These are phyloP conservation scores for Polyrhizophydium stewartii DNA, from an alignment of 371 early-diverging fungal species.

Conservation along the genomic window DNA sequence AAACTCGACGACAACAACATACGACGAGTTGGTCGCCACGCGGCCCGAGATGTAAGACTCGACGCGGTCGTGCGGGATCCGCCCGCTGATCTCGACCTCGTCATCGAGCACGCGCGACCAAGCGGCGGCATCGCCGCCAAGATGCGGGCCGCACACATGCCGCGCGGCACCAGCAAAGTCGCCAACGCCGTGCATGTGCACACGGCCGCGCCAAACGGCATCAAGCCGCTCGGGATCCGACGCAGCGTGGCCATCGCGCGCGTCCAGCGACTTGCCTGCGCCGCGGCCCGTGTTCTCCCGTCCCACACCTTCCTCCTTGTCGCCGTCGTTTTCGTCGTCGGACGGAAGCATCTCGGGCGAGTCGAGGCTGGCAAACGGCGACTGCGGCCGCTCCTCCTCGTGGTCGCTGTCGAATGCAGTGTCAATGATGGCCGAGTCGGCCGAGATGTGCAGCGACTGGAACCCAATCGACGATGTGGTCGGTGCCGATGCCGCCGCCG, in stretches of 20 bases:
- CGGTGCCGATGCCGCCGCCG: too few species aligned
- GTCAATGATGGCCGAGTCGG: too few species aligned
- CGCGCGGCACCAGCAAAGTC: slow-evolving; percentile 52
- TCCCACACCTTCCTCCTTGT: too few species aligned
- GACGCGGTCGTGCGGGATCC: slow-evolving; percentile 53
- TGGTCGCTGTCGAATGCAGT: slow-evolving; percentile 6
- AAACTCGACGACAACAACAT: slow-evolving; percentile 59
- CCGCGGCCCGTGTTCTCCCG: too few species aligned
- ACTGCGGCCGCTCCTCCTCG: slow-evolving; percentile 13
- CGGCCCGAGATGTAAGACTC: slow-evolving; percentile 56
- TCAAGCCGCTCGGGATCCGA: slow-evolving; percentile 5
- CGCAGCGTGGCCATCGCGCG: background rate
- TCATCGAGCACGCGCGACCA: slow-evolving; percentile 62
- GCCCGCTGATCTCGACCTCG: slow-evolving; percentile 60
- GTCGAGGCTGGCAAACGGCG: slow-evolving; percentile 9
- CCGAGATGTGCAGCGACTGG: too few species aligned
- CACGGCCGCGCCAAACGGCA: slow-evolving; percentile 59
- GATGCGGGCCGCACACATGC: slow-evolving; percentile 57
- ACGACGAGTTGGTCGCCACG: slow-evolving; percentile 47
- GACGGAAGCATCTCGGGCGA: background rate
- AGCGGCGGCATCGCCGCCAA: slow-evolving; percentile 20
- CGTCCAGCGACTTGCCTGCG: too few species aligned
- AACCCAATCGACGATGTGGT: too few species aligned
- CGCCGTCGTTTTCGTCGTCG: background rate
- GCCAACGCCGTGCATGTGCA: slow-evolving; percentile 67